Evolutionary conservation across 1,284 basidiomycete species (phyloP).

Genomic region (Quambalaria eucalypti): DNA sequence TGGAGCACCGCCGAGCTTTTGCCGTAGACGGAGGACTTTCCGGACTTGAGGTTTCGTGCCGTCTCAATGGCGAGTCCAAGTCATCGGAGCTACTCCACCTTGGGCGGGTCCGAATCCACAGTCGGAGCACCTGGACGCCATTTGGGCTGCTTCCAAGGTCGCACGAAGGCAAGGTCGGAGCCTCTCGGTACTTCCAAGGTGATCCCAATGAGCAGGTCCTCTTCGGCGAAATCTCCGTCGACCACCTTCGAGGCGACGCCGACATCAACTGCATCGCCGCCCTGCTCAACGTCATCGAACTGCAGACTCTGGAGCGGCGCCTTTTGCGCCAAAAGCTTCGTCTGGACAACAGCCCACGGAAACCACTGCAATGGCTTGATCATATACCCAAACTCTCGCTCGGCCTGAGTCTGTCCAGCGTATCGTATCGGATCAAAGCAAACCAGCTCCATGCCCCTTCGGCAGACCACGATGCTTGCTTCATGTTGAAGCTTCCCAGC

Average conservation of each 20-base stretch:
- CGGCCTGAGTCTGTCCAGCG: conserved; percentile 16
- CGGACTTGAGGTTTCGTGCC: conserved; percentile 16
- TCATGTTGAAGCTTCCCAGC: conserved; percentile 18
- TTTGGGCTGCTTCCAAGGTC: conserved; percentile 27
- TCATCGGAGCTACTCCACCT: conserved; percentile 17
- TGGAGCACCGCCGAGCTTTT: conserved; percentile 31
- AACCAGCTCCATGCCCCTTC: conserved; percentile 1
- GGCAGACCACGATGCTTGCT: conserved; percentile 2
- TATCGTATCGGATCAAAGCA: conserved; percentile 22
- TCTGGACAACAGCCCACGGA: background rate
- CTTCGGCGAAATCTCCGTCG: conserved; percentile 19
- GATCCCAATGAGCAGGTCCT: conserved; percentile 40
- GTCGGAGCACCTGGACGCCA: conserved; percentile 32
- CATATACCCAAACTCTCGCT: conserved; percentile 19
- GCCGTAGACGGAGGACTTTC: conserved; percentile 14
- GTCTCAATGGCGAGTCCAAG: conserved; percentile 3
- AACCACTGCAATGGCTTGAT: background rate
- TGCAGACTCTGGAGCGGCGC: background rate
- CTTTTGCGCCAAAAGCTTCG: background rate
- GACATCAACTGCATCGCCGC: conserved; percentile 9
- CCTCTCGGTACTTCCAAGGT: conserved; percentile 13
- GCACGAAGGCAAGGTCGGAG: background rate
- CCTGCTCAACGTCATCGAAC: conserved; percentile 8
- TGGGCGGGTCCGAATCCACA: conserved; percentile 11
- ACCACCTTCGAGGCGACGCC: conserved; percentile 18